Conservation (phyloP, 306 rosid species). For the Glycine soja region DNA sequence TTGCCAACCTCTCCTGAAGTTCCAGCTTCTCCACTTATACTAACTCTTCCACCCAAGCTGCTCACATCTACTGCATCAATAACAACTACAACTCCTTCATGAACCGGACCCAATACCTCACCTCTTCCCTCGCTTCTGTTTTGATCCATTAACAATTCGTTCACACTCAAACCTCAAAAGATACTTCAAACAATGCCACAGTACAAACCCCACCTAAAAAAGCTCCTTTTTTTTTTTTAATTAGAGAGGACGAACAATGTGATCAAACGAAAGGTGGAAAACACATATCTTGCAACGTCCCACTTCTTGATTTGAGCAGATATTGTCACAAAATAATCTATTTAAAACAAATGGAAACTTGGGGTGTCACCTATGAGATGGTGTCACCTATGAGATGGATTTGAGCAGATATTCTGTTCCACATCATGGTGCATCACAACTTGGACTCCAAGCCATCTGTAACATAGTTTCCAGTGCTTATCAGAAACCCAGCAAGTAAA, state of each 20-base stretch:
- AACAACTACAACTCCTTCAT: slow-evolving; percentile 44
- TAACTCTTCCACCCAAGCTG: slow-evolving; percentile 40
- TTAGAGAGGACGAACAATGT: slow-evolving; percentile 50
- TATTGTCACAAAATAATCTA: slow-evolving; percentile 33
- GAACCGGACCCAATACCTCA: slow-evolving; percentile 54
- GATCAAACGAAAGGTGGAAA: slow-evolving; percentile 44
- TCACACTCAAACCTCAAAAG: slow-evolving; percentile 48
- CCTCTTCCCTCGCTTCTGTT: slow-evolving; percentile 41
- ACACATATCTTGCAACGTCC: slow-evolving; percentile 44
- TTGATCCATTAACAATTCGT: slow-evolving; percentile 59
- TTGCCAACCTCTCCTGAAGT: slow-evolving; percentile 39
- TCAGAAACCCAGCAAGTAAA: too few species aligned
- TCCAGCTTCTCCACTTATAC: slow-evolving; percentile 43
- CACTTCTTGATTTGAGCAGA: slow-evolving; percentile 42
- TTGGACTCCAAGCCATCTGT: too few species aligned
- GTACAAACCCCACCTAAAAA: slow-evolving; percentile 36
- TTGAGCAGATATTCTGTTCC: too few species aligned
- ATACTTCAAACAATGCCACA: slow-evolving; percentile 33
- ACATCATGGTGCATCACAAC: too few species aligned
- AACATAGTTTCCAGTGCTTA: too few species aligned
- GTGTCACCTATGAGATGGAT: too few species aligned
- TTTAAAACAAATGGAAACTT: slow-evolving; percentile 32
- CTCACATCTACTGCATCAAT: slow-evolving; percentile 49
- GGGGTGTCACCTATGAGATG: slow-evolving; percentile 12
- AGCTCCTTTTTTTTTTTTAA: background rate